These are phyloP conservation scores for Daldinia eschscholtzii DNA, from an alignment of 2,329 filamentous ascomycete species.

Conservation along the genomic window DNA sequence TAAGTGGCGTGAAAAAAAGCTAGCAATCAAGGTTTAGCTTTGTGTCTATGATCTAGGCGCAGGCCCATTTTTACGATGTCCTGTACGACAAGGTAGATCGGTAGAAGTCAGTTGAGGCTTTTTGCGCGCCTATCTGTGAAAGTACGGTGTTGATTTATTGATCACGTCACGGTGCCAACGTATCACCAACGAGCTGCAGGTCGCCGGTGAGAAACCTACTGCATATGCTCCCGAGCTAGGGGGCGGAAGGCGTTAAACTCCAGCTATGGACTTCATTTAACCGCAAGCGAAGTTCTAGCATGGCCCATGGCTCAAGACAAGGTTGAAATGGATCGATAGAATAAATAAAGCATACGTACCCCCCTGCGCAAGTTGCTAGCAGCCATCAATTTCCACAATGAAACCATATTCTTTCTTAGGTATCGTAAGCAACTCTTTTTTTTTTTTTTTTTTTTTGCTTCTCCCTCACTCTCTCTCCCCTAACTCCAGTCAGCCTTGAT, in stretches of 20 bases:
- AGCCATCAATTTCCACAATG: slow-evolving; percentile 31
- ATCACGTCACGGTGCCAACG: slow-evolving; percentile 40
- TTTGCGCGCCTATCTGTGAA: slow-evolving; percentile 13
- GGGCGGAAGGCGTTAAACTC: neutral
- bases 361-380: slow-evolving; percentile 20
- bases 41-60: slow-evolving; percentile 27
- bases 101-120: slow-evolving; percentile 32
- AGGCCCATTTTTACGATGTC: slow-evolving; percentile 37
- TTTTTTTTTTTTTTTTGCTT: neutral
- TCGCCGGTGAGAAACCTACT: slow-evolving; percentile 42
- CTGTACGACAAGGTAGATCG: slow-evolving; percentile 35
- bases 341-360: slow-evolving; percentile 39
- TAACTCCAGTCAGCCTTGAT: slow-evolving; percentile 13
- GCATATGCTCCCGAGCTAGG: slow-evolving; percentile 24
- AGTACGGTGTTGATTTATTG: slow-evolving; percentile 29
- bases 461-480: slow-evolving; percentile 2
- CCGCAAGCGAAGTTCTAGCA: slow-evolving; percentile 32
- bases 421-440: slow-evolving; percentile 5
- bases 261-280: slow-evolving; percentile 38
- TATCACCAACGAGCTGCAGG: slow-evolving; percentile 43
- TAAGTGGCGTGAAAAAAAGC: slow-evolving; percentile 21
- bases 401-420: slow-evolving; percentile 21
- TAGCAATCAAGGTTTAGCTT: slow-evolving; percentile 29
- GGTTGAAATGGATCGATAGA: slow-evolving; percentile 29
- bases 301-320: slow-evolving; percentile 16